Evolutionary conservation across 2,329 filamentous ascomycete species (phyloP), one percentile per base, ranked within the genome.

Genomic region (Acephala macrosclerotiorum): DNA sequence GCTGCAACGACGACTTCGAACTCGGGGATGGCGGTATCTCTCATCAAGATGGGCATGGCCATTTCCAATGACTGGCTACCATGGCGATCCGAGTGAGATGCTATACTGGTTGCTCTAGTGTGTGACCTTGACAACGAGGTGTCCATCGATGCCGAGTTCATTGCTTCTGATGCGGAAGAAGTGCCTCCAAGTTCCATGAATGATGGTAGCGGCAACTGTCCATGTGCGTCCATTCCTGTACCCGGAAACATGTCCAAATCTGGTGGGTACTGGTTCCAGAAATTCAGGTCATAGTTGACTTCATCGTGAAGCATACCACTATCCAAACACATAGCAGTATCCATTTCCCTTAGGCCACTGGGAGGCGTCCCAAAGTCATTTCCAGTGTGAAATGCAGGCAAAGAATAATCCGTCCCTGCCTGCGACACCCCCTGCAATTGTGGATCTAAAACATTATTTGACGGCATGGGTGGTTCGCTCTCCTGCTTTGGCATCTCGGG

Each of bases 51-150:
- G 20, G 55, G 55, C 29, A 57, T 40, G 40, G 3, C 62, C 58
- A 38, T 40, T 61, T 20, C 38, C 38, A 35, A 56, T 47, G 11
- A 66, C 33, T 25, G 59, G 57, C 33, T 65, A 40, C 61, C 58
- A 60, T 55, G 57, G 16, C 42, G 40, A 22, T 82, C 80, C 35
- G 76, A 78, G 12, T 82, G 80, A 1, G 82, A 84, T 71, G 81
- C 77, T 53, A 83, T 82, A 74, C 82, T 85, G 4, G 81, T 84
- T 25, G 77, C 80, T 42, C 82, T 77, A 1, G 83, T 84, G 29
- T 68, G 66, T 33, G 69, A 29, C 2, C 59, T 63, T 9, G 71
- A 71, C 2, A 80, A 76, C 1, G 82, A 84, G 0, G 76, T 79
- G 12, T 78, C 72, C 0, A 81, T 81, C 0, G 82, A 82, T 18